Evolutionary conservation across 2,329 filamentous ascomycete genomes (phyloP).

Genomic region (Fusarium denticulatum): DNA sequence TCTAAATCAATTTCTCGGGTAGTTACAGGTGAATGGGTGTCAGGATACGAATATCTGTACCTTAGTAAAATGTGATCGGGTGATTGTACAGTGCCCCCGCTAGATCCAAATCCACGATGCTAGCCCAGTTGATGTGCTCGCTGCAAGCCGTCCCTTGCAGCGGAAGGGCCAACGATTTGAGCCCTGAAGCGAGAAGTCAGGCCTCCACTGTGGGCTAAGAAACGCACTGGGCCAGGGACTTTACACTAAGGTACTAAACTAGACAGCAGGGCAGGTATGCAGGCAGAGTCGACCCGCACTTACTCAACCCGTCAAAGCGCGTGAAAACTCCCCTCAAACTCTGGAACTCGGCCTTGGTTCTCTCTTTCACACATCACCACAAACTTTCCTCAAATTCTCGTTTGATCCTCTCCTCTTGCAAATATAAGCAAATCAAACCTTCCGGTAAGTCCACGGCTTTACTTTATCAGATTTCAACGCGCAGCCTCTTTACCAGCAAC

Average conservation of each 20-base stretch:
- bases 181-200: conserved; percentile 38
- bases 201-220: conserved; percentile 16
- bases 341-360: conserved; percentile 3
- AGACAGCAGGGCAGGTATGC: neutral
- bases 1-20: conserved; percentile 21
- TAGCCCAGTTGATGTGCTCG: conserved; percentile 22
- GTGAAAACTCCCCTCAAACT: conserved; percentile 25
- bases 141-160: conserved; percentile 38
- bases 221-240: conserved; percentile 19
- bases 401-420: conserved; percentile 11
- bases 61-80: conserved; percentile 10
- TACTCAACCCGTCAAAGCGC: conserved; percentile 39
- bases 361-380: conserved; percentile 32
- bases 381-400: conserved; percentile 28
- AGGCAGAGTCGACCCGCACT: conserved; percentile 37
- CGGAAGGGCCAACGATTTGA: conserved; percentile 36
- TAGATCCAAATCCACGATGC: conserved; percentile 4
- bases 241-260: conserved; percentile 11
- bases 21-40: conserved; percentile 18
- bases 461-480: neutral
- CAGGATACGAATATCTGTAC: conserved; percentile 1
- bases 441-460: conserved; percentile 12
- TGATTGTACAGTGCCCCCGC: conserved; percentile 34
- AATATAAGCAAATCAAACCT: conserved; percentile 5
- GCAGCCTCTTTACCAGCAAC: neutral